Evolutionary conservation across 768 basidiomycete genomes (phyloP).

Genomic region (Mycena amicta): DNA sequence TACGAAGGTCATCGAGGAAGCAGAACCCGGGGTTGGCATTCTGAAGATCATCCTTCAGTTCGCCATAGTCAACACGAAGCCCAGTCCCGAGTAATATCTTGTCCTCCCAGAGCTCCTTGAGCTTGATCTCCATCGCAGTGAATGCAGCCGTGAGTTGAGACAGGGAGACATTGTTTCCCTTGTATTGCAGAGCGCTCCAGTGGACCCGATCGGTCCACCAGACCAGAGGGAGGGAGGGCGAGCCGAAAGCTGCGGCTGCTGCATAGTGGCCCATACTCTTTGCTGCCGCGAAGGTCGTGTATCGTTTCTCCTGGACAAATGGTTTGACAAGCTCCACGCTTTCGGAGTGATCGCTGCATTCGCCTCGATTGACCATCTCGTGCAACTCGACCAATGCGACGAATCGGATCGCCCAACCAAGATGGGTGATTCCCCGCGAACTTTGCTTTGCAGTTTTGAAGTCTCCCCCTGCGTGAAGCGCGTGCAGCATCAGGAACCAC

Average conservation of each 20-base stretch:
- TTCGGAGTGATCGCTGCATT: neutral
- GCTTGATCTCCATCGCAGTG: constrained; percentile 1
- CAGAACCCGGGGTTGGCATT: constrained; percentile 20
- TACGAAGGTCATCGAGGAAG: constrained; percentile 20
- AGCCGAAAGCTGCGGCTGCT: constrained; percentile 7
- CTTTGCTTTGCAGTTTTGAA: constrained; percentile 7
- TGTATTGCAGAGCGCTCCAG: constrained; percentile 16
- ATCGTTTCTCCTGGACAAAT: constrained; percentile 5
- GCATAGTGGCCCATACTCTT: constrained; percentile 23
- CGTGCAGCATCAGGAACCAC: constrained; percentile 4
- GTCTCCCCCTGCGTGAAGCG: neutral
- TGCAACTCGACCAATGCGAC: neutral
- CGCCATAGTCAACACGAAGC: constrained; percentile 12
- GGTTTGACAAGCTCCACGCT: neutral
- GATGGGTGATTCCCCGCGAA: constrained; percentile 1
- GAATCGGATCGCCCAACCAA: constrained; percentile 12
- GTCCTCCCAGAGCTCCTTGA: constrained; percentile 22
- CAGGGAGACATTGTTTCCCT: constrained; percentile 15
- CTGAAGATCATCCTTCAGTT: constrained; percentile 24
- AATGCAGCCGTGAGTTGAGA: constrained; percentile 7
- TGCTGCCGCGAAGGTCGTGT: constrained; percentile 21
- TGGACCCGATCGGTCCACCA: constrained; percentile 22
- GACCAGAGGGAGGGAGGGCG: constrained; percentile 13
- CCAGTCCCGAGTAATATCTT: constrained; percentile 15
- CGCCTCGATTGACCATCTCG: neutral